Evolutionary conservation across 2,329 filamentous ascomycete genomes (phyloP).

Genomic region (Sporothrix pseudoabietina): DNA sequence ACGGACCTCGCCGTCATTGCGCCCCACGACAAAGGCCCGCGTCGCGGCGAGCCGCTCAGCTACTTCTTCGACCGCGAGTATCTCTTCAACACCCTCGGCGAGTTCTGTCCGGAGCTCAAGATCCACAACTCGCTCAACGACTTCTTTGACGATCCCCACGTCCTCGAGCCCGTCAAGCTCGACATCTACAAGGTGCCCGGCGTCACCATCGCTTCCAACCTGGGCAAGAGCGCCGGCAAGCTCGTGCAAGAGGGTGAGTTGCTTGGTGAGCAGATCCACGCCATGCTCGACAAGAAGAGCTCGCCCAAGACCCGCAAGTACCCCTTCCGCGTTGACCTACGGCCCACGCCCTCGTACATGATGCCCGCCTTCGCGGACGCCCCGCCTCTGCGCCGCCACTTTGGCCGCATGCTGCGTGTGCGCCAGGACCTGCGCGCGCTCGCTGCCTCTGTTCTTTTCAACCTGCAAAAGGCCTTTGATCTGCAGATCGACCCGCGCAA

Average conservation of each 20-base stretch:
- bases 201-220: slow-evolving; percentile 24
- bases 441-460: slow-evolving; percentile 43
- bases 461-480: slow-evolving; percentile 35
- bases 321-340: slow-evolving; percentile 42
- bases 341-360: slow-evolving; percentile 36
- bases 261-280: slow-evolving; percentile 37
- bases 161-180: slow-evolving; percentile 38
- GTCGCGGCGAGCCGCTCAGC: slow-evolving; percentile 39
- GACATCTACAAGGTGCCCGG: slow-evolving; percentile 36
- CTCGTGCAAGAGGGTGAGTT: slow-evolving; percentile 37
- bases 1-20: slow-evolving; percentile 38
- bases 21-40: slow-evolving; percentile 38
- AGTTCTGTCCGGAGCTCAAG: slow-evolving; percentile 45
- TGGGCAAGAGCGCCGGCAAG: slow-evolving; percentile 34
- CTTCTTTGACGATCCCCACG: slow-evolving; percentile 41
- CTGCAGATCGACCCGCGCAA: slow-evolving; percentile 39
- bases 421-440: slow-evolving; percentile 42
- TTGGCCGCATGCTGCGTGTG: slow-evolving; percentile 46
- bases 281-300: slow-evolving; percentile 37
- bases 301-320: slow-evolving; percentile 39
- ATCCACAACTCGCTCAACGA: slow-evolving; percentile 43
- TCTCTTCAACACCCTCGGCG: slow-evolving; percentile 39
- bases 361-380: slow-evolving; percentile 43
- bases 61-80: slow-evolving; percentile 44
- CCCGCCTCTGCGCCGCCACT: slow-evolving; percentile 40